Percentiles rank a stretch among this genome's conserved stretches.
Conservation (phyloP, 2,329 filamentous ascomycete species). For the Apiospora phragmitis region DNA sequence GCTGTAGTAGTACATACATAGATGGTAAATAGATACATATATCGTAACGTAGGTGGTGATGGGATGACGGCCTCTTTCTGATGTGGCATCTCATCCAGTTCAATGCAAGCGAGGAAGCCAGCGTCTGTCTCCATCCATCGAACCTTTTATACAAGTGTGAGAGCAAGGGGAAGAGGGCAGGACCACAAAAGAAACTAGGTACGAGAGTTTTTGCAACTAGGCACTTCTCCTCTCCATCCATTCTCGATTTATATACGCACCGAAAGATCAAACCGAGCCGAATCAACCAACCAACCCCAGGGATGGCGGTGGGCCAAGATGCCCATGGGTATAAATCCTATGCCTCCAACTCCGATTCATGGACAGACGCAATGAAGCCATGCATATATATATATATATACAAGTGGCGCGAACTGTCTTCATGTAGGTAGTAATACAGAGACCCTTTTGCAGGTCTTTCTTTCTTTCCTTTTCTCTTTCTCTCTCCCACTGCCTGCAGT, state of each 20-base stretch:
- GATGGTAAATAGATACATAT: neutral
- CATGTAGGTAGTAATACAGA: too few species aligned
- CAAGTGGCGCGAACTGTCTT: neutral
- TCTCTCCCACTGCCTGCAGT: neutral
- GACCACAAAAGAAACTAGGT: neutral
- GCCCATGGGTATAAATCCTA: neutral
- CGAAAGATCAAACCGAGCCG: neutral
- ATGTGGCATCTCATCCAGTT: neutral
- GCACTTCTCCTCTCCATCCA: neutral
- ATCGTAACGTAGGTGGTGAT: neutral
- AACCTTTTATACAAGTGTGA: neutral
- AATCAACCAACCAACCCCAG: neutral
- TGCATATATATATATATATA: neutral
- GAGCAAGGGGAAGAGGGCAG: neutral
- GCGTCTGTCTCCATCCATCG: neutral
- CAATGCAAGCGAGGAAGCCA: too few species aligned
- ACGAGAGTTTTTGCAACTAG: neutral
- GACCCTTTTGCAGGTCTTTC: too few species aligned
- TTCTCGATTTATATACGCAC: neutral
- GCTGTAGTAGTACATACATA: conserved; percentile 2
- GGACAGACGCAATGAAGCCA: too few species aligned
- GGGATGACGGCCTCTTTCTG: neutral
- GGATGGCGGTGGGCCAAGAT: neutral
- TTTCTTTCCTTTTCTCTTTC: neutral
- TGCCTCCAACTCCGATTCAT: too few species aligned